A percentile compares a stretch with the other conserved stretches of the same genome.
These are phyloP conservation scores for Prunus armeniaca DNA, from an alignment of 306 rosid species.

Conservation along the genomic window DNA sequence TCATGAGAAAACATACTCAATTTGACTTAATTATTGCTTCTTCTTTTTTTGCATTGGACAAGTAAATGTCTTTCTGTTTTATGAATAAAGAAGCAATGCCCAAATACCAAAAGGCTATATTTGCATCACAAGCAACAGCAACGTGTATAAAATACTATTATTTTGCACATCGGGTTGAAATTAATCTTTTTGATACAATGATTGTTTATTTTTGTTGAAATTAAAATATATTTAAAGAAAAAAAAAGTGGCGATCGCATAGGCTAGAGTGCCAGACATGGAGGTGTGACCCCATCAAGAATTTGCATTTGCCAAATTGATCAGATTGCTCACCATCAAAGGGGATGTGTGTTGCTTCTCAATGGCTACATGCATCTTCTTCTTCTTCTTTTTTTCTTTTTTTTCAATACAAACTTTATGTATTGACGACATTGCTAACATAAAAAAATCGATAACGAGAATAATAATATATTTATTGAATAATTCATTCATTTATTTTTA, in stretches of 20 bases:
- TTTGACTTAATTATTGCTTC: constrained; percentile 8
- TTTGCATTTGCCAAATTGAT: too few species aligned
- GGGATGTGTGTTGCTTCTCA: too few species aligned
- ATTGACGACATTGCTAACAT: too few species aligned
- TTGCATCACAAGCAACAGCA: background rate
- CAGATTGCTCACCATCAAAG: too few species aligned
- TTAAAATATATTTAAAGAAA: background rate
- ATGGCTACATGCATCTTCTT: too few species aligned
- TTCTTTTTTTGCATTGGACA: background rate
- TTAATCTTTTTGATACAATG: constrained; percentile 52
- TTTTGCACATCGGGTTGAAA: constrained; percentile 42
- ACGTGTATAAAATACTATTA: constrained; percentile 7
- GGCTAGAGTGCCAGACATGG: background rate
- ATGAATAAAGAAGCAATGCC: constrained; percentile 36
- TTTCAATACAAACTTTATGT: too few species aligned
- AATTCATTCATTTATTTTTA: too few species aligned
- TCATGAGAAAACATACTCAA: constrained; percentile 3
- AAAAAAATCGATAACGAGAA: too few species aligned
- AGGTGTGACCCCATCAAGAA: background rate
- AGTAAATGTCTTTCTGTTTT: constrained; percentile 7
- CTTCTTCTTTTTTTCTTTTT: too few species aligned
- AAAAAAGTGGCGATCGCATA: background rate
- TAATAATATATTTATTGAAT: too few species aligned
- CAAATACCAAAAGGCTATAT: background rate
- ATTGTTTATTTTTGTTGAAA: constrained; percentile 21